Evolutionary conservation across 1,139 yeast species (phyloP).

Genomic region (Suhomyces panamericanus): DNA sequence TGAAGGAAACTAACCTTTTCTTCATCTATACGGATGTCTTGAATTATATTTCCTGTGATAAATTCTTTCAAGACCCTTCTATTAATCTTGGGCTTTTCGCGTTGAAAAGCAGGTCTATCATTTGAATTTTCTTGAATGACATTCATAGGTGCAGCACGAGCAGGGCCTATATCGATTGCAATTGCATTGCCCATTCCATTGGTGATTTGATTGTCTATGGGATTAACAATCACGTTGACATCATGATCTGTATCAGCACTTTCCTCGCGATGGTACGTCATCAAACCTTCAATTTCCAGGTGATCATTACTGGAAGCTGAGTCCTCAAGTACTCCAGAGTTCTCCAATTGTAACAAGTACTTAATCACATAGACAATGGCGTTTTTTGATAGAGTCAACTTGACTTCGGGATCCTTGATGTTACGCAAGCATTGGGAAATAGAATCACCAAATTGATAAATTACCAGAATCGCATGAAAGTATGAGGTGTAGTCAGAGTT

Average conservation of each 20-base stretch:
- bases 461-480: conserved; percentile 73
- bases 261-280: not conserved
- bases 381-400: conserved; percentile 23
- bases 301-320: not conserved
- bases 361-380: conserved; percentile 36
- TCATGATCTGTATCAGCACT: not conserved
- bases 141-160: not conserved
- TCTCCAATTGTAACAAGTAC: conserved; percentile 34
- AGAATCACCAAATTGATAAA: conserved; percentile 62
- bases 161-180: not conserved
- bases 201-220: not conserved
- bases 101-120: not conserved
- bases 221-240: not conserved
- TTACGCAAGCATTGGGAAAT: conserved; percentile 51
- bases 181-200: not conserved
- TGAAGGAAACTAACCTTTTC: conserved; percentile 72
- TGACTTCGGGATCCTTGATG: conserved; percentile 23
- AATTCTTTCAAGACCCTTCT: conserved; percentile 24
- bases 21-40: conserved; percentile 28
- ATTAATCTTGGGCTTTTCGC: conserved; percentile 6
- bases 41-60: conserved; percentile 25
- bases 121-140: not conserved
- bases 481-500: conserved; percentile 81
- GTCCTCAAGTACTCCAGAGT: conserved; percentile 10
- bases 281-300: not conserved